Evolutionary conservation across 1,139 yeast species (phyloP).

Genomic region (Yamadazyma dendronema): DNA sequence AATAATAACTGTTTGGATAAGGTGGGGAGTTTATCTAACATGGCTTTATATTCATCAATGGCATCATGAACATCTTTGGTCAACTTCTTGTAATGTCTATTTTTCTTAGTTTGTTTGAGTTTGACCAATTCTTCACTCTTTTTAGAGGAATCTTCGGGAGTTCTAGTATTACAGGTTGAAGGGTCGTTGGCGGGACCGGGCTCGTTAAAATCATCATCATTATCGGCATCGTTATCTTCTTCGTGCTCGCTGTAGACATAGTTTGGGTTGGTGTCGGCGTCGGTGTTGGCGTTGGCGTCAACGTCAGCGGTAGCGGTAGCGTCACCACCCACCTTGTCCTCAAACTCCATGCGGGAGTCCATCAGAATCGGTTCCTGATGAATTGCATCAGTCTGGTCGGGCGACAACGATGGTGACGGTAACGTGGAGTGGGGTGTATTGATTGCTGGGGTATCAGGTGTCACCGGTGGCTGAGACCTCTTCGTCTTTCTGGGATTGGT

Average conservation of each 20-base stretch:
- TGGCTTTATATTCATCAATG: slow-evolving; percentile 64
- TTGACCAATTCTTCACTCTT: slow-evolving; percentile 7
- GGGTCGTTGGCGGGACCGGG: slow-evolving; percentile 2
- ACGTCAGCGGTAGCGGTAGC: not conserved
- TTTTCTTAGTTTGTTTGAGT: slow-evolving; percentile 19
- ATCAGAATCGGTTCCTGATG: slow-evolving; percentile 1
- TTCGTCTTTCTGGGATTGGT: slow-evolving; percentile 32
- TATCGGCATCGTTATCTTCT: slow-evolving; percentile 3
- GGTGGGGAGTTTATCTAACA: slow-evolving; percentile 66
- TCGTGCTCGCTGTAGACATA: not conserved
- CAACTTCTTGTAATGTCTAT: slow-evolving; percentile 41
- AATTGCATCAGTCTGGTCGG: slow-evolving; percentile 1
- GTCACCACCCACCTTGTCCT: slow-evolving; percentile 3
- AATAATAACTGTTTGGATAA: slow-evolving; percentile 80
- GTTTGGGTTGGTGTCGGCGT: too few relatives aligned
- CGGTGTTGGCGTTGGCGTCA: not conserved
- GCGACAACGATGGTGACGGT: slow-evolving; percentile 13
- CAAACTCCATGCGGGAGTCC: slow-evolving; percentile 1
- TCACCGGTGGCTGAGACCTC: not conserved
- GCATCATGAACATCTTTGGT: slow-evolving; percentile 67
- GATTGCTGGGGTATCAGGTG: slow-evolving; percentile 1
- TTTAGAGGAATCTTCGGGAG: slow-evolving; percentile 1
- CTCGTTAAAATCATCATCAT: slow-evolving; percentile 5
- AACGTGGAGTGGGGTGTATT: slow-evolving; percentile 5
- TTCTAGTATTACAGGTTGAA: slow-evolving; percentile 1